Conservation (phyloP, 176 grass and related monocot species). For the Tuctoria greenei region DNA sequence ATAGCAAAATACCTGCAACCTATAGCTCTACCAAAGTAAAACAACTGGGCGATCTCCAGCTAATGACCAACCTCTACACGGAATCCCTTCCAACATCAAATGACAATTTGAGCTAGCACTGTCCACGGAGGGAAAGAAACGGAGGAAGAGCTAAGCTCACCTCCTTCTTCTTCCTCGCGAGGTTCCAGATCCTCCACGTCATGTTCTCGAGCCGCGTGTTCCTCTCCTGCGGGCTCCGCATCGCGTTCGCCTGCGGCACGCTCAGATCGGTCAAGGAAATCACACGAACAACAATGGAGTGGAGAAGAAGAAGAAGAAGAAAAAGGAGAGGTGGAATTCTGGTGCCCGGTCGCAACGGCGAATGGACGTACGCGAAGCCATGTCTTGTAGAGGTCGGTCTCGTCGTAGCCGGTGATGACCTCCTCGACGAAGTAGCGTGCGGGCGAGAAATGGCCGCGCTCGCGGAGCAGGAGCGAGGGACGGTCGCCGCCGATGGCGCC, state of each 20-base stretch:
- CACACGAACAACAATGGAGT: background rate
- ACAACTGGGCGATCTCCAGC: background rate
- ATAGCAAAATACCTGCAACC: background rate
- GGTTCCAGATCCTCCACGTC: constrained; percentile 99
- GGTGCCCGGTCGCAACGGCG: background rate
- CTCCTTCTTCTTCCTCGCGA: constrained; percentile 98
- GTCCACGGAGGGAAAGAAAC: background rate
- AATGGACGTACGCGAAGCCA: constrained; percentile 67
- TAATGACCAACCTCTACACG: background rate
- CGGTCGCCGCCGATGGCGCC: constrained; percentile 55
- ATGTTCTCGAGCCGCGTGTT: constrained; percentile 98
- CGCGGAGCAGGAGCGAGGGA: constrained; percentile 68
- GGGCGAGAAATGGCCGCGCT: constrained; percentile 71
- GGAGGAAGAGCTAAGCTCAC: constrained; percentile 33
- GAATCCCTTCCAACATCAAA: constrained; percentile 1
- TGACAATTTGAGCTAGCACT: background rate
- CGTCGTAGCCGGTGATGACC: constrained; percentile 79
- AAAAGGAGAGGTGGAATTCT: background rate
- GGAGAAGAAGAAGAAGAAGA: background rate
- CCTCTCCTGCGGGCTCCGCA: constrained; percentile 98
- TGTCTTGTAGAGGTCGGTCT: constrained; percentile 87
- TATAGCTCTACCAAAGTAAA: constrained; percentile 3
- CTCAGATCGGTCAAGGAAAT: constrained; percentile 38
- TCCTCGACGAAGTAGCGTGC: constrained; percentile 88
- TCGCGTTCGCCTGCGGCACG: constrained; percentile 66